Evolutionary conservation across 2,329 filamentous ascomycete genomes (phyloP).

Genomic region (Penicillium sumatraense): DNA sequence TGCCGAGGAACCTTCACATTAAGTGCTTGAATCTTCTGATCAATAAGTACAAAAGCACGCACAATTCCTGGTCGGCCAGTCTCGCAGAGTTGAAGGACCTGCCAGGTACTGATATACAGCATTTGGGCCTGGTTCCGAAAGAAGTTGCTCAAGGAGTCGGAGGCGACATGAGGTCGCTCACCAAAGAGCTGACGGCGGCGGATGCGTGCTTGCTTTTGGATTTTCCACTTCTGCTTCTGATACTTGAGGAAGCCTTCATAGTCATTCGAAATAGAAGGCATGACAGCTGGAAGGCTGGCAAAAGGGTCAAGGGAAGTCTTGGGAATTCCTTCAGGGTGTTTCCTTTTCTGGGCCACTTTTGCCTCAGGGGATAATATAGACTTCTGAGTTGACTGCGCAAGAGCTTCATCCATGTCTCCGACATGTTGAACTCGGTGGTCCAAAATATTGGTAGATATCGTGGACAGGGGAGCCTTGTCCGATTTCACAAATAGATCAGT

Average conservation of each 20-base stretch:
- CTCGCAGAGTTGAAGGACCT: conserved; percentile 82
- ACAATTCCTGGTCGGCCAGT: conserved; percentile 87
- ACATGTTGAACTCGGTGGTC: conserved; percentile 59
- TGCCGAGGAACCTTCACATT: conserved; percentile 89
- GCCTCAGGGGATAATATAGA: conserved; percentile 65
- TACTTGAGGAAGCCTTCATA: conserved; percentile 89
- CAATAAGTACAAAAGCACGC: conserved; percentile 86
- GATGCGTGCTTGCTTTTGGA: conserved; percentile 87
- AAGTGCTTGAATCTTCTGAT: conserved; percentile 84
- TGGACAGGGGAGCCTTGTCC: conserved; percentile 70
- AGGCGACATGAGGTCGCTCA: conserved; percentile 69
- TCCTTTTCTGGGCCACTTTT: conserved; percentile 67
- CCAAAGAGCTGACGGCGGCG: conserved; percentile 91
- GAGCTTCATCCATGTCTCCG: conserved; percentile 75
- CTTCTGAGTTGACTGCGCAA: conserved; percentile 71
- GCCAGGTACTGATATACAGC: conserved; percentile 92
- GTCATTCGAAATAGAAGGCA: conserved; percentile 84
- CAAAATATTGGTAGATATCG: conserved; percentile 69
- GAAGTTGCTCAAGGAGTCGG: conserved; percentile 67
- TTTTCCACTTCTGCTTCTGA: conserved; percentile 98
- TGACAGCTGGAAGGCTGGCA: conserved; percentile 76
- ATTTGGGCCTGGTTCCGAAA: conserved; percentile 93
- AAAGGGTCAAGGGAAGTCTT: conserved; percentile 75
- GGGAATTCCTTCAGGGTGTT: conserved; percentile 68
- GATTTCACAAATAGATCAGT: conserved; percentile 78